Conservation (phyloP, 805 yeast genomes). For the Yarrowia sp. region DNA sequence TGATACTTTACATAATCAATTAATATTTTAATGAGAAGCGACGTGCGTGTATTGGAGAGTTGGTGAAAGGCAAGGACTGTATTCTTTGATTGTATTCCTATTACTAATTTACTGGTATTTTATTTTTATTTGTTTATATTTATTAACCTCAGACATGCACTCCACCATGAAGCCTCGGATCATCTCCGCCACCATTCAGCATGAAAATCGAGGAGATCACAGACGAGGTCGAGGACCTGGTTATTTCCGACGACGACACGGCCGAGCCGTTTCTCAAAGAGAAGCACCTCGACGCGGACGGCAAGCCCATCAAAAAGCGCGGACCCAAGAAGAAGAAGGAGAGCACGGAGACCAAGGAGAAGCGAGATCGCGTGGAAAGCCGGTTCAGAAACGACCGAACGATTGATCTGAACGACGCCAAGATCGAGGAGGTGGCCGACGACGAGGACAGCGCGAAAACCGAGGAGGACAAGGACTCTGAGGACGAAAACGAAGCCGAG, state of each 20-base stretch:
- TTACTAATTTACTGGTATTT: no score
- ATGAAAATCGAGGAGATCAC: constrained; percentile 6
- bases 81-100: no score
- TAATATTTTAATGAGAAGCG: no score
- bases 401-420: not conserved
- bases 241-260: constrained; percentile 18
- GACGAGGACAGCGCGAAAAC: no score
- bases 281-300: constrained; percentile 12
- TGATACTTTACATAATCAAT: not conserved
- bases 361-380: not conserved
- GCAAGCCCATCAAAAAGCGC: not conserved
- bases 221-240: constrained; percentile 7
- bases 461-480: not conserved
- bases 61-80: no score
- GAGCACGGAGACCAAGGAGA: not conserved
- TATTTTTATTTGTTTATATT: no score
- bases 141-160: not conserved
- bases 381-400: not conserved
- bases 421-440: not conserved
- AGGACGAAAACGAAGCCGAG: not conserved
- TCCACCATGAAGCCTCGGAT: not conserved
- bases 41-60: no score
- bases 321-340: not conserved
- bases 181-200: not conserved
- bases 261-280: constrained; percentile 16